phyloP scores from a whole-genome alignment of 2,329 filamentous ascomycete genomes.

The Phyllachora maydis region DNA sequence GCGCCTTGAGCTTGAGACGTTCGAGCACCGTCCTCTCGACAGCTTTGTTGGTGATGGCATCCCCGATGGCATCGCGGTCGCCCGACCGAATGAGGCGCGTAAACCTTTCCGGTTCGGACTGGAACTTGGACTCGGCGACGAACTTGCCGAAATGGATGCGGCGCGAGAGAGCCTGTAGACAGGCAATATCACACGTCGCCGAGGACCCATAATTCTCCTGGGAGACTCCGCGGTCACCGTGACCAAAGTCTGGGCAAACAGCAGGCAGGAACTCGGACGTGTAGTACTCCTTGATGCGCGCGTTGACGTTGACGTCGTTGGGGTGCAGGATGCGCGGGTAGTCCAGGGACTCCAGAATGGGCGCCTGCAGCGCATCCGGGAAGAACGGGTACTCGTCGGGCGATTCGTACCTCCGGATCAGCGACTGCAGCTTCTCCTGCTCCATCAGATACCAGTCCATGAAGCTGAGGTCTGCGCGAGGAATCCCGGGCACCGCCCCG shows the following conservation, averaged over 20 bases:
- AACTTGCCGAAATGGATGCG: conserved; percentile 98
- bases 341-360: conserved; percentile 69
- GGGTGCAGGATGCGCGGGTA: conserved; percentile 77
- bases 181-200: conserved; percentile 77
- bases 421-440: conserved; percentile 78
- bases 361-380: conserved; percentile 53
- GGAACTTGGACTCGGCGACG: conserved; percentile 90
- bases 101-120: conserved; percentile 60
- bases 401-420: conserved; percentile 84
- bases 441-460: conserved; percentile 87
- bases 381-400: conserved; percentile 98
- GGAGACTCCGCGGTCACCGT: conserved; percentile 60
- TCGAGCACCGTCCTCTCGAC: conserved; percentile 89
- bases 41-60: conserved; percentile 71
- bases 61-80: conserved; percentile 65
- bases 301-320: conserved; percentile 83
- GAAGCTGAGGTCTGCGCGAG: conserved; percentile 53
- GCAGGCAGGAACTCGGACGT: conserved; percentile 63
- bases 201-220: conserved; percentile 92
- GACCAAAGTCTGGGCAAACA: conserved; percentile 60
- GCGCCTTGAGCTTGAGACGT: conserved; percentile 67
- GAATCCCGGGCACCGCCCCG: conserved; percentile 63
- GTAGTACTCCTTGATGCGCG: conserved; percentile 71
- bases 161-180: conserved; percentile 73
- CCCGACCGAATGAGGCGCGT: conserved; percentile 62